Base-by-base conservation (phyloP, 2,329 filamentous ascomycete genomes). In the Aspergillus sergii region DNA sequence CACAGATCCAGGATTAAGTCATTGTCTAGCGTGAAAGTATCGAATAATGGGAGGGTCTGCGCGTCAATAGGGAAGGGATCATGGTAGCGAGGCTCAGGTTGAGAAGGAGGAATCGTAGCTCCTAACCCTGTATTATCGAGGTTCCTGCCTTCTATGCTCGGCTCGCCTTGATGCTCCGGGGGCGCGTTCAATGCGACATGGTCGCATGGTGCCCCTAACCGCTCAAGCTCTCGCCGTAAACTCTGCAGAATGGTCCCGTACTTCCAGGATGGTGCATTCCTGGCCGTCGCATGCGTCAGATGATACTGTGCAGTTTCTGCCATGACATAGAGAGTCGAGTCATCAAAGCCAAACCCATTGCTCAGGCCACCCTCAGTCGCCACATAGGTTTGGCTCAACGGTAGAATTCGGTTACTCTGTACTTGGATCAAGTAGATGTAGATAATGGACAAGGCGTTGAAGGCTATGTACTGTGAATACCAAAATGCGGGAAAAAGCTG, bases 381-480 rank as follows among this genome's bases (percentile, higher is more conserved):
- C 6, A 23, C 34, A 34, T 46, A 36, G 8, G 16, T 43, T 30
- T 50, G 55, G 23, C 55, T 61, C 8, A 63, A 43, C 2, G 58
- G 61, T 26, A 57, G 50, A 26, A 70, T 69, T 4, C 68, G 61
- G 4, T 63, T 66, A 26, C 66, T 60, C n/a, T 63, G 63, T 5
- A 67, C 65, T 39, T 71, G 64, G 7, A 69, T 71, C 3, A 71
- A 59, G 34, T 66, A 69, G 5, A 71, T 64, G 30, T 71, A 71
- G 2, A 69, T 64, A 8, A 69, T 68, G 1, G 69, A 71, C 12
- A 71, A 19, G 14, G 69, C 68, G 14, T 71, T 71, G 58, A 71
- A 71, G 1, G 69, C 64, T 16, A 71, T 70, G 16, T 71, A 71
- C 54, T 71, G 69, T 1, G 69, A 69, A 19, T 69, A 71, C 69